Conservation (phyloP, 805 yeast genomes). For the Yarrowia sp. region DNA sequence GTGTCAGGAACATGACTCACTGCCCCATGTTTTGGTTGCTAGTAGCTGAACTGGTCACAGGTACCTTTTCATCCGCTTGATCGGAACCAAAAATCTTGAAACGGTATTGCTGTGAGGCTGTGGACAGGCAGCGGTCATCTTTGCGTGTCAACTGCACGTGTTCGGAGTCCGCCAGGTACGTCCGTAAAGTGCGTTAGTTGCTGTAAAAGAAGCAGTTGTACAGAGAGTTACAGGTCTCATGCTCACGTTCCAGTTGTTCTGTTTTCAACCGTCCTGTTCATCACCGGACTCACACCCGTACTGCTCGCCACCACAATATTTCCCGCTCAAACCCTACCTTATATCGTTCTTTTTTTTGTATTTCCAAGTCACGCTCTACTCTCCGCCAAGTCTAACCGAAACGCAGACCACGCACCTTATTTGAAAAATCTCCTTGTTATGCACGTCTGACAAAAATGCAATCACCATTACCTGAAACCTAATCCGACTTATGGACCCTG, state of each 20-base stretch:
- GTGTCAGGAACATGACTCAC: background rate
- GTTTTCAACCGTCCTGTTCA: too few relatives aligned
- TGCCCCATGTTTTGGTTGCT: slow-evolving; percentile 5
- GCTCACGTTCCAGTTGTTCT: too few relatives aligned
- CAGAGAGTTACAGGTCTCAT: too few relatives aligned
- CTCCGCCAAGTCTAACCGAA: slow-evolving; percentile 24
- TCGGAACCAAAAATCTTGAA: slow-evolving; percentile 19
- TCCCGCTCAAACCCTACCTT: background rate
- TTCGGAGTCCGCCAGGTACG: slow-evolving; percentile 19
- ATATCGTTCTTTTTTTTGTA: background rate
- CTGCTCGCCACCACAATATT: too few relatives aligned
- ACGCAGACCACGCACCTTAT: background rate
- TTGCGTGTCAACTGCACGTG: slow-evolving; percentile 21
- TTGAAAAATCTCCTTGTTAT: slow-evolving; percentile 28
- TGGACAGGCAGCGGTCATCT: slow-evolving; percentile 26
- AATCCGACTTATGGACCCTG: slow-evolving; percentile 35
- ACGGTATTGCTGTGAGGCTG: slow-evolving; percentile 30
- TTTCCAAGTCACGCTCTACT: slow-evolving; percentile 15
- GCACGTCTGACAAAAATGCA: slow-evolving; percentile 37
- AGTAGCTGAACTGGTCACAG: slow-evolving; percentile 8
- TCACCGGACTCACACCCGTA: too few relatives aligned
- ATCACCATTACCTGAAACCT: slow-evolving; percentile 21
- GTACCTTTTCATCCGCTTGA: slow-evolving; percentile 17
- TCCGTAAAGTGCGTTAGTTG: too few relatives aligned
- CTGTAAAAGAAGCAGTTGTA: too few relatives aligned